Conservation (phyloP, 108 stramenopile genomes). For the Nitzschia sp. region DNA sequence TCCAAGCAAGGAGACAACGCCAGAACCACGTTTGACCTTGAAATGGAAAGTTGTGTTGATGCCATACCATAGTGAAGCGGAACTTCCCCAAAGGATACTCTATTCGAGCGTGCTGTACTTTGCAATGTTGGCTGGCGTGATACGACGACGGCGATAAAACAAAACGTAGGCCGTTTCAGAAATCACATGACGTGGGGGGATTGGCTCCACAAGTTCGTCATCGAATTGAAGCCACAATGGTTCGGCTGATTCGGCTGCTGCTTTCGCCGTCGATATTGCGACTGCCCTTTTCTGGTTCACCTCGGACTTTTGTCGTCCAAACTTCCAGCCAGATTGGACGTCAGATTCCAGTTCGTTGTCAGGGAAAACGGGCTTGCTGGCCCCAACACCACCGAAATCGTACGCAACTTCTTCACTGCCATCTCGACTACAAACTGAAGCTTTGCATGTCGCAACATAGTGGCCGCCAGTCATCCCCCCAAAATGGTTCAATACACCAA, state of each 20-base stretch:
- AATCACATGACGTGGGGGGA: conserved; percentile 78
- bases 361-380: conserved; percentile 22
- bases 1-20: too few species aligned
- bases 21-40: too few species aligned
- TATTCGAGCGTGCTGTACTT: conserved; percentile 77
- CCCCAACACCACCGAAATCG: conserved; percentile 67
- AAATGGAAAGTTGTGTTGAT: too few species aligned
- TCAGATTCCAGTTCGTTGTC: conserved; percentile 47
- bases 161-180: conserved; percentile 93
- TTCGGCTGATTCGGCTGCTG: conserved; percentile 67
- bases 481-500: conserved; percentile 94
- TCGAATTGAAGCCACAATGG: conserved; percentile 95
- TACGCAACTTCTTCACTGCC: conserved; percentile 87
- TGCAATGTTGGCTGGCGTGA: conserved; percentile 84
- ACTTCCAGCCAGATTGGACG: conserved; percentile 62
- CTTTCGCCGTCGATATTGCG: conserved; percentile 45
- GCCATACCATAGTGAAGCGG: too few species aligned
- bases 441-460: conserved; percentile 94
- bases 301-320: conserved; percentile 61
- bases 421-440: conserved; percentile 77
- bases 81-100: too few species aligned
- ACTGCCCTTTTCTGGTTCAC: conserved; percentile 47
- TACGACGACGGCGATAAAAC: conserved; percentile 86
- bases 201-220: conserved; percentile 91
- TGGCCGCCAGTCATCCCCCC: conserved; percentile 97